Evolutionary conservation across 768 basidiomycete species (phyloP), one percentile per base, ranked within the genome.

Genomic region (Pisolithus tinctorius): DNA sequence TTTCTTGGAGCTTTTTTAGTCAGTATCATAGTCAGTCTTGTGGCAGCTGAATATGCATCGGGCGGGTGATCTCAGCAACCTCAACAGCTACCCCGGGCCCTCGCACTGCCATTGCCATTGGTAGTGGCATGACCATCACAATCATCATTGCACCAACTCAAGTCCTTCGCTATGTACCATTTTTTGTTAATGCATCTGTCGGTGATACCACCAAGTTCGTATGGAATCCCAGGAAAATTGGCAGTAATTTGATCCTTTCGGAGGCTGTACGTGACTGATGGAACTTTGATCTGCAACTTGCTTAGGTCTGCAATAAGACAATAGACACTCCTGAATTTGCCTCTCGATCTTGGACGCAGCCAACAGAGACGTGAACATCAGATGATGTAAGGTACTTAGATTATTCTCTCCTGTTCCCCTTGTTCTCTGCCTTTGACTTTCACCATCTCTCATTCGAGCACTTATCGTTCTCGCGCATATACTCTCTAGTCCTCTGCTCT

Each of bases 111-210:
- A 49, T 54, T 34, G 55, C 63, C 49, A 57, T 55, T 29, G 71
- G 73, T 48, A 67, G 64, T 60, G 83, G 84, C 49, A 74, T 71
- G 38, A 88, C 84, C n/a, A 81, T 84, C 71, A 87, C 85, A 41
- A 79, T 90, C 64, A 79, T 86, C 57, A 87, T 90, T 49, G 87
- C 87, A 16, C 87, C 87, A 25, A 78, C 78, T 3, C 78, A 86
- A 63, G 87, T 88, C 52, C 73, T 88, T 49, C 83, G 85, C 52
- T 86, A 81, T 60, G 73, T 88, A 47, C 88, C 88, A 31, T 87
- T 86, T 69, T 81, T 81, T 25, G 66, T 84, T 55, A 86, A 88
- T 61, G 87, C 85, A 4, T 81, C 83, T 30, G 78, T 83, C 53
- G 88, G 88, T 49, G 87, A 89, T 67, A 86, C 84, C 60, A 66